A percentile compares a stretch with the other conserved stretches of the same genome.
Conservation (phyloP, 2,329 filamentous ascomycete species). For the Alternaria metachromatica region DNA sequence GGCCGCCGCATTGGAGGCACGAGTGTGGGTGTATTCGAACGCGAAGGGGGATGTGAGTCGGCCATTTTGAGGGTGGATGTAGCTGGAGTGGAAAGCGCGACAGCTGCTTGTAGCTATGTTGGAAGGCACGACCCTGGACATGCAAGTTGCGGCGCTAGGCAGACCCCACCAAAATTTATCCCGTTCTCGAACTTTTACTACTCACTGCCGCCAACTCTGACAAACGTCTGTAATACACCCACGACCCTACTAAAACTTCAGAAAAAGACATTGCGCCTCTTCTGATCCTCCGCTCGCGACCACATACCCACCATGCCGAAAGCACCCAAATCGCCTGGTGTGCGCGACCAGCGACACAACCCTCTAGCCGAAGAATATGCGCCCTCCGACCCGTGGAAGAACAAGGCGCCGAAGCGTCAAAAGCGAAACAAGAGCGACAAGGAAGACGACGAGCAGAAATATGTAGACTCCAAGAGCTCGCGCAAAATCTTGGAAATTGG, state of each 20-base stretch:
- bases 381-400: conserved; percentile 74
- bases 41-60: conserved; percentile 42
- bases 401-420: conserved; percentile 68
- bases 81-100: conserved; percentile 8
- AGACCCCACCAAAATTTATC: conserved; percentile 24
- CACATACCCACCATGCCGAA: conserved; percentile 73
- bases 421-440: conserved; percentile 64
- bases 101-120: not conserved
- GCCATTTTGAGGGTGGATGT: conserved; percentile 37
- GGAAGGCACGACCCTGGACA: conserved; percentile 13
- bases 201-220: not conserved
- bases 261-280: too few relatives aligned
- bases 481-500: conserved; percentile 88
- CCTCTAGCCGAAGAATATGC: conserved; percentile 88
- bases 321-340: conserved; percentile 63
- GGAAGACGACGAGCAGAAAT: conserved; percentile 67
- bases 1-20: conserved; percentile 66
- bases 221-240: not conserved
- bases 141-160: conserved; percentile 21
- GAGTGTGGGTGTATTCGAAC: conserved; percentile 45
- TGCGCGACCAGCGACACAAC: conserved; percentile 76
- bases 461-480: conserved; percentile 87
- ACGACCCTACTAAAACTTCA: not conserved
- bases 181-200: conserved; percentile 14
- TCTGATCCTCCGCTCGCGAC: not conserved